phyloP scores from a whole-genome alignment of 306 rosid genomes.

The Bauhinia variegata region DNA sequence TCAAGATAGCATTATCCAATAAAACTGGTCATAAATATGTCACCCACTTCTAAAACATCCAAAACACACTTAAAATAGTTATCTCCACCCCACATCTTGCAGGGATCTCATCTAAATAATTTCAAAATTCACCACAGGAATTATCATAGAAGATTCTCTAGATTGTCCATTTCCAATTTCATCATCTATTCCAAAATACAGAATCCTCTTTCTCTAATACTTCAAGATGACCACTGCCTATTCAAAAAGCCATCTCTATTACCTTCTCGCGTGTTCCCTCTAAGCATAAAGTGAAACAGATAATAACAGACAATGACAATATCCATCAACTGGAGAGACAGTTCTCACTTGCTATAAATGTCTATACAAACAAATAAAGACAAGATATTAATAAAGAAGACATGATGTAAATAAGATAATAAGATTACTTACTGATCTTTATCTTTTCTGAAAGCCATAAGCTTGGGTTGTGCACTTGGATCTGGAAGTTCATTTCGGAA shows the following conservation, averaged over 20 bases:
- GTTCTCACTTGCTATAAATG: too few relatives aligned
- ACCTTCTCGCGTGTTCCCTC: neutral
- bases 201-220: neutral
- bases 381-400: neutral
- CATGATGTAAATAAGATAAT: constrained; percentile 15
- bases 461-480: constrained; percentile 98
- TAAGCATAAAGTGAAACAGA: neutral
- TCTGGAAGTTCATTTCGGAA: constrained; percentile 99
- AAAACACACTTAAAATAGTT: constrained; percentile 26
- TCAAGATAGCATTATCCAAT: constrained; percentile 13
- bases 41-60: constrained; percentile 12
- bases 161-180: neutral
- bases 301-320: too few relatives aligned
- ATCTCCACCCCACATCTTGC: constrained; percentile 1
- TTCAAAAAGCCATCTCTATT: constrained; percentile 18
- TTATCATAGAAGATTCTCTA: neutral
- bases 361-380: neutral
- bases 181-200: neutral
- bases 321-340: too few relatives aligned
- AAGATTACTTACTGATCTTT: constrained; percentile 79
- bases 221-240: constrained; percentile 11
- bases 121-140: neutral
- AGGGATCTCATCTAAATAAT: constrained; percentile 5
- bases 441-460: constrained; percentile 83
- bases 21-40: constrained; percentile 1